Base-by-base conservation (phyloP, 2,329 filamentous ascomycete genomes). In the Monosporascus sp. region DNA sequence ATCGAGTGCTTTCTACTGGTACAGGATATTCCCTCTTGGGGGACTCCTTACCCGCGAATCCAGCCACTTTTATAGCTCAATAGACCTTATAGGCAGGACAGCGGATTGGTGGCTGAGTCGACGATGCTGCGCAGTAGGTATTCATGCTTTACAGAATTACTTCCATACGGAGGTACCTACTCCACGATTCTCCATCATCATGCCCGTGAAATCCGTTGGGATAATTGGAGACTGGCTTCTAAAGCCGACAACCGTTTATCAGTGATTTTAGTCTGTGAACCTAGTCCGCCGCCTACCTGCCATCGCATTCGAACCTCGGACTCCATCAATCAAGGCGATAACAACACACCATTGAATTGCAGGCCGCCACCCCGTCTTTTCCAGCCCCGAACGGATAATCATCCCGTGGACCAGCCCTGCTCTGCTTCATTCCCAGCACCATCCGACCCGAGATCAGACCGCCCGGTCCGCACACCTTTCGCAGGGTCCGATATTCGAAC, bases 401-500 rank as follows among this genome's bases (percentile, higher is more conserved):
- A 11, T 27, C 9, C 2, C 8, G 27, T 17, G 17, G 6, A 40
- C n/a, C 40, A 43, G 40, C 27, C 53, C 14, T 49, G 40, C 37
- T 51, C 53, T 20, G 40, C 47, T 27, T 46, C 50, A 31, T 45
- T 46, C 47, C 19, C 54, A 41, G 43, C 52, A 22, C 51, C 59
- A 27, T 52, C 54, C 19, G 54, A 57, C n/a, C 38, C 54, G 22
- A 52, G 46, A 22, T 27, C 57, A n/a, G 57, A 57, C n/a, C 53
- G 49, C 7, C 52, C 58, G 6, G 41, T 57, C 19, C 45, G 55
- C 24, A 56, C 52, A 3, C 52, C 54, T 24, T 63, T 63, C 35
- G 55, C 52, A 17, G 61, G 58, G n/a, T 53, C 60, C 27, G 63
- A 62, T 41, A 53, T 68, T 19, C 57, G 54, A 35, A 56, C 60